Conservation (phyloP, 2,329 filamentous ascomycete species). For the Venturia nashicola region DNA sequence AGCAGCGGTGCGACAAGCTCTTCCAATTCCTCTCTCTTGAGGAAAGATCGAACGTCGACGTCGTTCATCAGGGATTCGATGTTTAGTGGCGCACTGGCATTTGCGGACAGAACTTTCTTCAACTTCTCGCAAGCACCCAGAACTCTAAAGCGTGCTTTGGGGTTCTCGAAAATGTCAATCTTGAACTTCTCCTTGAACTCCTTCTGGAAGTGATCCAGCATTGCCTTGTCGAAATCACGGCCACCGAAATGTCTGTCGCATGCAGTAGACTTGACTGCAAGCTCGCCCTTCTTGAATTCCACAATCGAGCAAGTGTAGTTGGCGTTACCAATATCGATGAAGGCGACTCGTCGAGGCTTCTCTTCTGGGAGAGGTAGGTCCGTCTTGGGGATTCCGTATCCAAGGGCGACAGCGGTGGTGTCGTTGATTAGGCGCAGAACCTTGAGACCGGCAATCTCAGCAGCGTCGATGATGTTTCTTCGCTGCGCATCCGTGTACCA, state of each 20-base stretch:
- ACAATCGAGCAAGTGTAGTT: constrained; percentile 92
- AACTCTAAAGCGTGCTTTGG: constrained; percentile 80
- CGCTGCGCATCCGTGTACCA: constrained; percentile 98
- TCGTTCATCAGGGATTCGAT: constrained; percentile 99
- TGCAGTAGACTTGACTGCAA: constrained; percentile 82
- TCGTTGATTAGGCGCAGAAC: constrained; percentile 93
- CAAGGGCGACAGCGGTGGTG: constrained; percentile 88
- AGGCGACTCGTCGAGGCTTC: constrained; percentile 80
- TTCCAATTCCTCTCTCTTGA: constrained; percentile 92
- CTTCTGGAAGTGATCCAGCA: constrained; percentile 87
- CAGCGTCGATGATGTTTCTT: constrained; percentile 75
- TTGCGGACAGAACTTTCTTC: constrained; percentile 97
- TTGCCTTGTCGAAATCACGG: constrained; percentile 88
- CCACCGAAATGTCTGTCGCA: constrained; percentile 96
- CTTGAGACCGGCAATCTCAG: constrained; percentile 88
- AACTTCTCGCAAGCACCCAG: constrained; percentile 86
- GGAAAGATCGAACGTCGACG: constrained; percentile 74
- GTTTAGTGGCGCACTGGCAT: constrained; percentile 82
- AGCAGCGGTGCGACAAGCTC: constrained; percentile 78
- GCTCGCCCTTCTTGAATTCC: constrained; percentile 94
- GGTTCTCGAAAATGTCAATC: constrained; percentile 84
- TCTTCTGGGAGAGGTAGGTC: constrained; percentile 82
- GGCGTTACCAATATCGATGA: constrained; percentile 92
- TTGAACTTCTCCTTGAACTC: constrained; percentile 98
- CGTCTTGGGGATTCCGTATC: constrained; percentile 95